phyloP scores from a whole-genome alignment of 2,329 filamentous ascomycete species.

The Cercospora sp. region DNA sequence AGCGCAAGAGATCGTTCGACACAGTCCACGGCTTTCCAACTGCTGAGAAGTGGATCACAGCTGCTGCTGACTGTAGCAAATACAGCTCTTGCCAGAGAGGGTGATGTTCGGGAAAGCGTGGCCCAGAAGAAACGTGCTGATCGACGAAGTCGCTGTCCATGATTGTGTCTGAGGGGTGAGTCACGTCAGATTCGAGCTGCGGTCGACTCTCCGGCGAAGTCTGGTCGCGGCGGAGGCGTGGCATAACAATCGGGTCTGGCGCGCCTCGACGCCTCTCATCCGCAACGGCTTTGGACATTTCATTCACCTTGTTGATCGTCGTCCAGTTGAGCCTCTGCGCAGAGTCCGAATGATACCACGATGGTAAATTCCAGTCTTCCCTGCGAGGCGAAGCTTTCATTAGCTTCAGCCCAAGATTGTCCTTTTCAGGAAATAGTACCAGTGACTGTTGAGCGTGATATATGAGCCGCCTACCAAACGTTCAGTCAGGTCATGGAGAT shows the following conservation, averaged over 20 bases:
- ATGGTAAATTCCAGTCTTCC: constrained; percentile 38
- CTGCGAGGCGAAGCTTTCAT: neutral
- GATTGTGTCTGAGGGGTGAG: neutral
- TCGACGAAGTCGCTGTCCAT: neutral
- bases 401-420: neutral
- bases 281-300: constrained; percentile 1
- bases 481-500: neutral
- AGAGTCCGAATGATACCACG: constrained; percentile 30
- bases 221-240: neutral
- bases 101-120: constrained; percentile 26
- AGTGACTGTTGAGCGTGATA: constrained; percentile 35
- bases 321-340: constrained; percentile 21
- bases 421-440: constrained; percentile 9
- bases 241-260: neutral
- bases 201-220: neutral
- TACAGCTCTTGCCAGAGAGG: constrained; percentile 27
- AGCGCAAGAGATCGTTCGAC: neutral
- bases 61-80: constrained; percentile 26
- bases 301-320: constrained; percentile 24
- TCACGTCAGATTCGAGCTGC: neutral
- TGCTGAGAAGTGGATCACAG: constrained; percentile 36
- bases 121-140: neutral
- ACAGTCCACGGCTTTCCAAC: constrained; percentile 29
- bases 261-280: neutral
- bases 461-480: constrained; percentile 25